Evolutionary conservation across 495 filamentous ascomycete genomes (phyloP).

Genomic region (Echria macrotheca): DNA sequence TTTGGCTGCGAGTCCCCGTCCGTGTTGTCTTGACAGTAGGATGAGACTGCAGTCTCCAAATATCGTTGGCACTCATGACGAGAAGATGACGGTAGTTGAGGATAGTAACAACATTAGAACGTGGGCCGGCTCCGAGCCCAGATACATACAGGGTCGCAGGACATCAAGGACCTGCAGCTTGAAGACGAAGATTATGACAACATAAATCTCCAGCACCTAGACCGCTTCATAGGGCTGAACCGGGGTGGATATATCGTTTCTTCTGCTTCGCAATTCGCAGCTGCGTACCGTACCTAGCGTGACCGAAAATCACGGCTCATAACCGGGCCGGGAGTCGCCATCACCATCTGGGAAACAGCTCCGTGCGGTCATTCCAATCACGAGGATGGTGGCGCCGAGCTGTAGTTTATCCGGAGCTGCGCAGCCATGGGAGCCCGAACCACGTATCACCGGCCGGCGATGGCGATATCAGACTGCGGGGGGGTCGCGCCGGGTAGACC

Average conservation of each 20-base stretch:
- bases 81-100: neutral
- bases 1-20: too few relatives aligned
- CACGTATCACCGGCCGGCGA: neutral
- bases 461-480: neutral
- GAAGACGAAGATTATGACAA: too few relatives aligned
- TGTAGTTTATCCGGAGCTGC: neutral
- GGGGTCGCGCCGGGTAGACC: neutral
- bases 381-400: neutral
- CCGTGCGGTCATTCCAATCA: neutral
- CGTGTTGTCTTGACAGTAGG: neutral
- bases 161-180: neutral
- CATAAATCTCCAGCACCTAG: too few relatives aligned
- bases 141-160: neutral
- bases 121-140: neutral
- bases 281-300: neutral
- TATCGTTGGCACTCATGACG: neutral
- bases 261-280: neutral
- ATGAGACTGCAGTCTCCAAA: neutral
- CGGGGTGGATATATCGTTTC: neutral
- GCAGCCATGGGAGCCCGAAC: neutral
- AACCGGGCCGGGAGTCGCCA: neutral
- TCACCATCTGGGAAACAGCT: too few relatives aligned
- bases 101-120: too few relatives aligned
- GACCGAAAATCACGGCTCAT: neutral
- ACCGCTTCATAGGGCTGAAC: too few relatives aligned